phyloP scores from a whole-genome alignment of 495 filamentous ascomycete genomes.

The Lophiotrema nucula region DNA sequence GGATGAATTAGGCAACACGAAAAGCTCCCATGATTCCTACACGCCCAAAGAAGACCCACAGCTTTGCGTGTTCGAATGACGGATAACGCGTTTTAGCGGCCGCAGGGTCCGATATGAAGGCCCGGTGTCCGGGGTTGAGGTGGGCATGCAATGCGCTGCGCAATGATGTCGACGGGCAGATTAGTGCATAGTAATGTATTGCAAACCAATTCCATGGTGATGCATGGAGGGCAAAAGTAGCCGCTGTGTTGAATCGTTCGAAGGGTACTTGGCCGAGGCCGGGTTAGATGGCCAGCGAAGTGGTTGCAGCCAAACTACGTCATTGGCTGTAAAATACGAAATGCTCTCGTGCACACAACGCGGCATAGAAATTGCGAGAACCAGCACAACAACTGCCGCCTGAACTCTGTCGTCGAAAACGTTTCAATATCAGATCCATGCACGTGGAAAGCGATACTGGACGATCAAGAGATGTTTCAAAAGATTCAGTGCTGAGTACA shows the following conservation, averaged over 20 bases:
- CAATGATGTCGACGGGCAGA: conserved; percentile 24
- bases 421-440: conserved; percentile 5
- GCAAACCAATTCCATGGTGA: background rate
- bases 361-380: background rate
- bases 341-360: conserved; percentile 3
- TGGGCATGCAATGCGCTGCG: background rate
- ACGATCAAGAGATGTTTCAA: background rate
- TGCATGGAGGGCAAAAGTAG: conserved; percentile 2
- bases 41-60: too few species aligned
- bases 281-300: conserved; percentile 4
- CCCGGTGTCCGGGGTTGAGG: background rate
- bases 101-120: too few species aligned
- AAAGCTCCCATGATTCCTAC: too few species aligned
- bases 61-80: too few species aligned
- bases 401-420: background rate
- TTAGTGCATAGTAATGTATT: background rate
- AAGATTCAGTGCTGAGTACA: background rate
- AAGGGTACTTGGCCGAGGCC: conserved; percentile 2
- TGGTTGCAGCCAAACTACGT: conserved; percentile 18
- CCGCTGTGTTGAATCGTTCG: background rate
- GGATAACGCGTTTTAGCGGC: too few species aligned
- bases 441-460: background rate
- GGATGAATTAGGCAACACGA: conserved; percentile 5
- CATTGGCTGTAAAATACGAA: conserved; percentile 13
- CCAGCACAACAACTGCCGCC: background rate